Conservation (phyloP, 225 moss, liverwort and hornwort genomes). For the Physcomitrellopsis africana region DNA sequence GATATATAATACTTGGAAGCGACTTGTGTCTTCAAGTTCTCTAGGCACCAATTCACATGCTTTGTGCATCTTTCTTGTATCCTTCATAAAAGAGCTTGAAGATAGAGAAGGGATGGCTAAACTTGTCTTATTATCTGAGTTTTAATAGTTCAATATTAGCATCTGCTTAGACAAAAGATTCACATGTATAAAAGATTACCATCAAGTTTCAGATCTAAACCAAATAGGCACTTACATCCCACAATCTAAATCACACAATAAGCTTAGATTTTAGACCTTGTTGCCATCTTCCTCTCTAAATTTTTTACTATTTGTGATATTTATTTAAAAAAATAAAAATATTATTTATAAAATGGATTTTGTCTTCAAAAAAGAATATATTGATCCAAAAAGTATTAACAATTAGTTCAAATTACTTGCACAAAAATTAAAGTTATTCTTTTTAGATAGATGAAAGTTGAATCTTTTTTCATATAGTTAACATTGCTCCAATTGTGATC, state of each 20-base stretch:
- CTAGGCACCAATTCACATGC: slow-evolving; percentile 48
- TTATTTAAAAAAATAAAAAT: too few relatives aligned
- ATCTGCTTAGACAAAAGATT: slow-evolving; percentile 65
- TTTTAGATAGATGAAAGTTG: too few relatives aligned
- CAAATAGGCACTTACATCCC: slow-evolving; percentile 59
- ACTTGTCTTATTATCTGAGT: slow-evolving; percentile 52
- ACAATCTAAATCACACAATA: slow-evolving; percentile 50
- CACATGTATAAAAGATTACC: slow-evolving; percentile 35
- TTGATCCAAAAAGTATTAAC: too few relatives aligned
- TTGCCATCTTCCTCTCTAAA: too few relatives aligned
- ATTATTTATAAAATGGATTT: too few relatives aligned
- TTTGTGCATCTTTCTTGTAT: slow-evolving; percentile 71
- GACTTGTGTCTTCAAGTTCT: slow-evolving; percentile 44
- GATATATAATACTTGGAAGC: slow-evolving; percentile 93
- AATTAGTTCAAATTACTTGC: too few relatives aligned
- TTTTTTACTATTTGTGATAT: too few relatives aligned
- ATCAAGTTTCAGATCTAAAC: slow-evolving; percentile 52
- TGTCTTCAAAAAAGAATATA: too few relatives aligned
- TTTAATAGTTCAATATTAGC: slow-evolving; percentile 54
- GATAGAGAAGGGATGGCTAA: slow-evolving; percentile 58
- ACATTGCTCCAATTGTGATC: slow-evolving; percentile 29
- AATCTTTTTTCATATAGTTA: slow-evolving; percentile 39
- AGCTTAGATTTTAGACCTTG: background rate
- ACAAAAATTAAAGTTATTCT: too few relatives aligned
- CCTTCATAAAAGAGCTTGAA: slow-evolving; percentile 82